These are phyloP conservation scores for Fusarium beomiforme DNA, from an alignment of 2,329 filamentous ascomycete species.

Conservation along the genomic window DNA sequence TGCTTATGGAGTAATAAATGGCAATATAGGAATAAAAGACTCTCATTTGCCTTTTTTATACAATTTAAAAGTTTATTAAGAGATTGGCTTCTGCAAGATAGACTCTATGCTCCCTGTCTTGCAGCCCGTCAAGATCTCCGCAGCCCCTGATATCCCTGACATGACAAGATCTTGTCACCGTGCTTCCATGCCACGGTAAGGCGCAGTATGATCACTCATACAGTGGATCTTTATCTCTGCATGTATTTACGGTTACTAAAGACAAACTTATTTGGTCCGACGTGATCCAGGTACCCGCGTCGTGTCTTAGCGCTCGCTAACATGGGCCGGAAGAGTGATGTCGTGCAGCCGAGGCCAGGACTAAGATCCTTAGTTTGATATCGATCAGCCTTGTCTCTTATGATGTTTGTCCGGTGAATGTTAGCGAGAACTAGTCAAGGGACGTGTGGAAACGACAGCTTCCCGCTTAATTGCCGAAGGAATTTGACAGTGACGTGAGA, in stretches of 20 bases:
- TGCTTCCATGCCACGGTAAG: neutral
- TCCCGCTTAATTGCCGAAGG: neutral
- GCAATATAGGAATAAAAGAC: too few relatives aligned
- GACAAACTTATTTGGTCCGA: neutral
- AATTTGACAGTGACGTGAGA: neutral
- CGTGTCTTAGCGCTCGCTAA: conserved; percentile 13
- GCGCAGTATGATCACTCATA: neutral
- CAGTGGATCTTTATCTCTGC: conserved; percentile 2
- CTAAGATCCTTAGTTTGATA: conserved; percentile 22
- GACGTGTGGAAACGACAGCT: neutral
- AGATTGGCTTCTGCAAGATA: neutral
- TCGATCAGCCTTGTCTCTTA: conserved; percentile 19
- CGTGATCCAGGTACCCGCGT: conserved; percentile 23
- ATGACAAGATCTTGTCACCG: conserved; percentile 4
- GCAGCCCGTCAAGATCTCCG: neutral
- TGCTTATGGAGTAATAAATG: too few relatives aligned
- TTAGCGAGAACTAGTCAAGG: neutral
- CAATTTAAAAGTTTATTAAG: neutral
- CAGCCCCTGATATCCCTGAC: neutral
- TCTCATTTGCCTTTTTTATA: neutral
- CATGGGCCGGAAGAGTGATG: conserved; percentile 22
- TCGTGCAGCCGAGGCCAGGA: conserved; percentile 27
- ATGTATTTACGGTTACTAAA: neutral
- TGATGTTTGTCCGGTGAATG: neutral
- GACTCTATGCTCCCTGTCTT: neutral